Evolutionary conservation across 805 yeast species (phyloP), one percentile per base, ranked within the genome.

Genomic region (Sugiyamaella qingdaonensis): DNA sequence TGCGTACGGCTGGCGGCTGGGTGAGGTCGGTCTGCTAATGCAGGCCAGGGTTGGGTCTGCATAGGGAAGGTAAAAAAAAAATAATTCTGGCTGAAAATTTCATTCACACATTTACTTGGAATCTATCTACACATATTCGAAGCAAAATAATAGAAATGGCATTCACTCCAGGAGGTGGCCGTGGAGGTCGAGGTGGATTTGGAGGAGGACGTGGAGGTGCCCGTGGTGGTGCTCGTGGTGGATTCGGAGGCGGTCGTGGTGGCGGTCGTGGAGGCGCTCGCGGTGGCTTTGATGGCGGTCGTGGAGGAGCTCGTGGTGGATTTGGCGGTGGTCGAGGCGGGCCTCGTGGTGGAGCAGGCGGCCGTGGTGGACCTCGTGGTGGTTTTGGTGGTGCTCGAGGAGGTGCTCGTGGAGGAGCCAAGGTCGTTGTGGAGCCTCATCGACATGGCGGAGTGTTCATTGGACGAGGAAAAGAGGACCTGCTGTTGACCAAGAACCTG

Each of bases 381-480:
- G 79, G 79, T 51, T 68, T 80, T 54, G 81, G 86, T 54, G 81
- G 84, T 55, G 75, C 77, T 45, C 67, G 75, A 52, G 82, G 81
- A 42, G 79, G 82, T 51, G 78, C 80, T 49, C 72, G 82, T 54
- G 82, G 86, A 55, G 83, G 88, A 48, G 96, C 97, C 66, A 94
- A 87, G 79, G 98, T 92, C 64, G 88, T 92, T 68, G 86, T 92
- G 64, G 99, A 94, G 78, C 97, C 98, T 66, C 99, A 94, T 77
- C 87, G 97, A 78, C 98, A 94, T 72, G 96, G 91, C 52, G 99
- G 76, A 83, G 97, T 94, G 63, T 94, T 84, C 84, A 92, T 94
- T 75, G 99, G 98, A 73, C 89, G 98, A 79, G 99, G 99, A 74
- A 94, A 94, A 76, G 99, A 94, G 79, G 99, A 94, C 82, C 81